Percentiles rank a stretch among this genome's conserved stretches.
Evolutionary conservation across 768 basidiomycete species (phyloP).

Genomic region (Tricholoma terreum): DNA sequence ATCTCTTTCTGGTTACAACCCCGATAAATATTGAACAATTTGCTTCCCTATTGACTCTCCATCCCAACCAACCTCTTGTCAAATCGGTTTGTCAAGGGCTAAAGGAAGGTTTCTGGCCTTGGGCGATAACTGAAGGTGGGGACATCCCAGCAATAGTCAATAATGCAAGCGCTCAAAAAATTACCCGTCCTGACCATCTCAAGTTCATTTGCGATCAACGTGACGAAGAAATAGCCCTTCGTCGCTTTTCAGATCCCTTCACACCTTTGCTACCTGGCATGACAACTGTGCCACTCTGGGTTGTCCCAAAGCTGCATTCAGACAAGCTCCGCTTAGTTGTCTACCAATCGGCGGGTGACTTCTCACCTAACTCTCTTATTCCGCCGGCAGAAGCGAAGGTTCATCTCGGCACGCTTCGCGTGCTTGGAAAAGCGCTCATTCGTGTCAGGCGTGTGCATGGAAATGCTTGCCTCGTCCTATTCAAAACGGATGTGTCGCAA

Average conservation of each 20-base stretch:
- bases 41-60: not conserved
- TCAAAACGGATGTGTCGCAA: constrained; percentile 35
- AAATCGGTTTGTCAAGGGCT: constrained; percentile 4
- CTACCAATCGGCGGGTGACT: constrained; percentile 31
- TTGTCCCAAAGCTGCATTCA: constrained; percentile 29
- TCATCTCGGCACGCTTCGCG: constrained; percentile 18
- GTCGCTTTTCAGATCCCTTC: constrained; percentile 22
- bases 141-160: not conserved
- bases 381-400: not conserved
- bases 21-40: not conserved
- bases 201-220: constrained; percentile 17
- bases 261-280: constrained; percentile 31
- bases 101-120: constrained; percentile 9
- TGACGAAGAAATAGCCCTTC: constrained; percentile 14
- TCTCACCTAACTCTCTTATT: constrained; percentile 27
- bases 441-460: not conserved
- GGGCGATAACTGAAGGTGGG: constrained; percentile 1
- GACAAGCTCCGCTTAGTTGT: constrained; percentile 33
- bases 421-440: constrained; percentile 10
- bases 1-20: not conserved
- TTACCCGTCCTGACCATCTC: not conserved
- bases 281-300: constrained; percentile 32
- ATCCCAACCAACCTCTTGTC: constrained; percentile 7
- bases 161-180: not conserved
- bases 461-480: constrained; percentile 12